Base-by-base conservation (phyloP, 2,329 filamentous ascomycete genomes). In the Xylaria sp. region DNA sequence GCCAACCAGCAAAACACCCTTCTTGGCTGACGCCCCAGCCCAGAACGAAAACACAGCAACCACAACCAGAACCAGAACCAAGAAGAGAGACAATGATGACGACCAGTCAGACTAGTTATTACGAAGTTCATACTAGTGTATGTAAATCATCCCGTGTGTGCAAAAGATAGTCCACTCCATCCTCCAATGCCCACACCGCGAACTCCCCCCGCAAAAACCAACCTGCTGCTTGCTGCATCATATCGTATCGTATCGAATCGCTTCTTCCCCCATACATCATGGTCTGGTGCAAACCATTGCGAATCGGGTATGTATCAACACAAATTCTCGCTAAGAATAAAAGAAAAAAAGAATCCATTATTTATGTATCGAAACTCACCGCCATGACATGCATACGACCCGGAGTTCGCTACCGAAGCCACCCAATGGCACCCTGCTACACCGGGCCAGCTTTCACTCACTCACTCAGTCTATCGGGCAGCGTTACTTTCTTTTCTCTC, bases 311-410 rank as follows among this genome's bases (percentile, higher is more conserved):
- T 30, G 23, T 30, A 30, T 30, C 23, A 30, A 30, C 23, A 30
- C 23, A 30, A 4, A 30, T 30, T 30, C 23, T 30, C 16, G 16
- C 23, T 30, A 30, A 30, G 23, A 30, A 30, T 16, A 16, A 16
- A 16, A 16, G 16, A 16, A 16, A 16, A 16, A 16, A 16, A 16
- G n/a, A 16, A 16, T 16, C 16, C 16, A 16, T 16, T 30, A 30
- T 30, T 30, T 30, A 30, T 5, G 23, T 35, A 50, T 48, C 56
- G 46, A 63, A 63, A 59, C 61, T 63, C 61, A 63, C 61, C 61
- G 61, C 61, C 59, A 61, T 63, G 59, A 59, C 52, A 5, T 61
- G 59, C 61, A 57, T 61, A 56, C 57, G 53, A 13, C 37, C 58
- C 51, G 39, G 57, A 47, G 49, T 52, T 50, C 57, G 51, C 50